phyloP scores from a whole-genome alignment of 2,329 filamentous ascomycete species.

The Colletotrichum orbiculare region DNA sequence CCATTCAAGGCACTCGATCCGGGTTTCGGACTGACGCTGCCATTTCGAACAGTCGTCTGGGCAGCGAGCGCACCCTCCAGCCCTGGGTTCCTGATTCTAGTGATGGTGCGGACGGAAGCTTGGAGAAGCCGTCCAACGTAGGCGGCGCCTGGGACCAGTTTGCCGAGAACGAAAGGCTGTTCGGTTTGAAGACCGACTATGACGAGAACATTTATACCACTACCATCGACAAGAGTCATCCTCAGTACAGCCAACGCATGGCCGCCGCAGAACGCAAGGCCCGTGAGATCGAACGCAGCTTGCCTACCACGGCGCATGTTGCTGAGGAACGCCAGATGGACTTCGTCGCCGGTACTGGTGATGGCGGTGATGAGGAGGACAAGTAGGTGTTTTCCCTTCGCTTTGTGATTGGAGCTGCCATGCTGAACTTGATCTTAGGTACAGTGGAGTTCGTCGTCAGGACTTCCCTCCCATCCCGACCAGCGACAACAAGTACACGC shows the following conservation, averaged over 20 bases:
- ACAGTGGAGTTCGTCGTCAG: conserved; percentile 88
- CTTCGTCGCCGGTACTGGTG: conserved; percentile 67
- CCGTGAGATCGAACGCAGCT: conserved; percentile 86
- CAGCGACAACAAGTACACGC: conserved; percentile 81
- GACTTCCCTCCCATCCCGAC: conserved; percentile 75
- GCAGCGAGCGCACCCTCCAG: conserved; percentile 80
- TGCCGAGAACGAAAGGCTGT: conserved; percentile 85
- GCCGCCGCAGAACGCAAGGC: conserved; percentile 86
- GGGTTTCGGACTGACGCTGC: conserved; percentile 88
- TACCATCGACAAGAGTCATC: conserved; percentile 84
- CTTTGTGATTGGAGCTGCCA: not conserved
- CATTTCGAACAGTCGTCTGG: conserved; percentile 79
- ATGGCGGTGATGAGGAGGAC: conserved; percentile 88
- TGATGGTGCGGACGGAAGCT: conserved; percentile 74
- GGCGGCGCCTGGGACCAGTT: conserved; percentile 89
- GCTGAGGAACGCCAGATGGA: conserved; percentile 88
- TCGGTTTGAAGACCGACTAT: conserved; percentile 90
- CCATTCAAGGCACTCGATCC: conserved; percentile 68
- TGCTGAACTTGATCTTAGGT: conserved; percentile 60
- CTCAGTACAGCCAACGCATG: conserved; percentile 81
- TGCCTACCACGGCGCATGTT: conserved; percentile 81
- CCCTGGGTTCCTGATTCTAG: conserved; percentile 80
- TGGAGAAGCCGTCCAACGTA: conserved; percentile 67
- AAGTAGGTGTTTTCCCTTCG: conserved; percentile 66
- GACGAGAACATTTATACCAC: conserved; percentile 97